Base-by-base conservation (phyloP, 257 asterid genomes). In the Coffea eugenioides region DNA sequence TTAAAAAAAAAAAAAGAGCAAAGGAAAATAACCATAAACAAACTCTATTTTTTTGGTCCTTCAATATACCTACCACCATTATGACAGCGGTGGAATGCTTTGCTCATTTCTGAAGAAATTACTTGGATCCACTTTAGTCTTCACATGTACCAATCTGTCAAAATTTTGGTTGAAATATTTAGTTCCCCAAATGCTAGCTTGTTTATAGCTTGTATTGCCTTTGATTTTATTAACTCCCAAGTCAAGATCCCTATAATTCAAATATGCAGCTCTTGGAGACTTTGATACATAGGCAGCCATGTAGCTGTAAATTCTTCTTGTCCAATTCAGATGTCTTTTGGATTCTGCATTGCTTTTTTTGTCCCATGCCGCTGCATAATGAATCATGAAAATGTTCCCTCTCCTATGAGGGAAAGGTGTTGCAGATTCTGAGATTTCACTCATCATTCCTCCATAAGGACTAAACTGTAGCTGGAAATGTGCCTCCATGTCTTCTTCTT, bases 281-380 rank as follows among this genome's bases (percentile, higher is more conserved):
- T 64, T 64, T 25, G 69, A 64, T n/a, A 64, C 69, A 25, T 64
- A 64, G 69, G 69, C n/a, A 64, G 69, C 72, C 75, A 70, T 43
- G 13, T 20, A 70, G 5, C 36, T 0, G 6, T 20, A 70, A 43
- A 70, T 18, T 27, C 31, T 2, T 56, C 54, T 0, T 66, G 41
- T 5, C 0, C n/a, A 45, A 48, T 41, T 25, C 23, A 69, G 0
- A 16, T 20, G 31, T 3, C 31, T 6, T 8, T 10, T 11, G 21
- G 73, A 16, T 16, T 69, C 73, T 69, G 73, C 13, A 23, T 70
- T 52, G 16, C 14, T 14, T 49, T 49, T 1, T 49, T 45, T 10
- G 1, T 5, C 36, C 75, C 75, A 70, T 1, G 0, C 20, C 3
- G n/a, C n/a, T 4, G 0, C 20, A 21, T 70, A 70, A 9, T 70